Evolutionary conservation across 768 basidiomycete species (phyloP).

Genomic region (Mycena capillaripes): DNA sequence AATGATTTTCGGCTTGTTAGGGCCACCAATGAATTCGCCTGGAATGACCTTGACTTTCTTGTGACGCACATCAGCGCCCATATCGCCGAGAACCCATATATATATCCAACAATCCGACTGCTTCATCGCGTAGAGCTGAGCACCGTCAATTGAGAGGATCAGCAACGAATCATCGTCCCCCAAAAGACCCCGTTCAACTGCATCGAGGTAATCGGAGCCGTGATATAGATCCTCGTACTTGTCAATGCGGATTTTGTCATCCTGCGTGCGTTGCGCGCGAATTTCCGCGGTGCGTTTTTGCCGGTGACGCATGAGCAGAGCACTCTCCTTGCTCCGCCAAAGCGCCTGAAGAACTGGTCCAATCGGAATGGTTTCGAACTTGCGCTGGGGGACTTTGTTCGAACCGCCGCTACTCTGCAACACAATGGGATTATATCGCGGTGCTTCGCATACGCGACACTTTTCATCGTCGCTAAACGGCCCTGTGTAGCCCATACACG

Average conservation of each 20-base stretch:
- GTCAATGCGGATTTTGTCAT: slow-evolving; percentile 15
- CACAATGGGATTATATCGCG: slow-evolving; percentile 40
- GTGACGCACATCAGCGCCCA: slow-evolving; percentile 41
- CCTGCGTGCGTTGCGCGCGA: slow-evolving; percentile 1
- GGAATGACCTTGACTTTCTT: slow-evolving; percentile 43
- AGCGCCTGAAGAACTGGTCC: slow-evolving; percentile 55
- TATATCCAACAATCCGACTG: slow-evolving; percentile 58
- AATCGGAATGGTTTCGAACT: slow-evolving; percentile 53
- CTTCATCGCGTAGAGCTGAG: slow-evolving; percentile 59
- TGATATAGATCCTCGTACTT: slow-evolving; percentile 44
- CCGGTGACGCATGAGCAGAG: slow-evolving; percentile 41
- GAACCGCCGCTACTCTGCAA: not conserved
- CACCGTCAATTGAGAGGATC: slow-evolving; percentile 54
- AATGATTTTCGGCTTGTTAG: slow-evolving; percentile 48
- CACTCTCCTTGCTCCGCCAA: slow-evolving; percentile 36
- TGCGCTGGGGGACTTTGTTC: slow-evolving; percentile 37
- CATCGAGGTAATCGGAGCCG: slow-evolving; percentile 44
- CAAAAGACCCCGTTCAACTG: slow-evolving; percentile 38
- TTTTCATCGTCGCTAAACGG: slow-evolving; percentile 20
- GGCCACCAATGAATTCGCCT: slow-evolving; percentile 43
- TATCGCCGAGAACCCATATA: slow-evolving; percentile 56
- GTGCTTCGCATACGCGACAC: slow-evolving; percentile 46
- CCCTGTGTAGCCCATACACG: not conserved
- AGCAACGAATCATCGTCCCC: slow-evolving; percentile 49
- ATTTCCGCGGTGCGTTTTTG: slow-evolving; percentile 29